Evolutionary conservation across 192 early-diverging fungal species (phyloP).

Genomic region (Martensiomyces pterosporus): DNA sequence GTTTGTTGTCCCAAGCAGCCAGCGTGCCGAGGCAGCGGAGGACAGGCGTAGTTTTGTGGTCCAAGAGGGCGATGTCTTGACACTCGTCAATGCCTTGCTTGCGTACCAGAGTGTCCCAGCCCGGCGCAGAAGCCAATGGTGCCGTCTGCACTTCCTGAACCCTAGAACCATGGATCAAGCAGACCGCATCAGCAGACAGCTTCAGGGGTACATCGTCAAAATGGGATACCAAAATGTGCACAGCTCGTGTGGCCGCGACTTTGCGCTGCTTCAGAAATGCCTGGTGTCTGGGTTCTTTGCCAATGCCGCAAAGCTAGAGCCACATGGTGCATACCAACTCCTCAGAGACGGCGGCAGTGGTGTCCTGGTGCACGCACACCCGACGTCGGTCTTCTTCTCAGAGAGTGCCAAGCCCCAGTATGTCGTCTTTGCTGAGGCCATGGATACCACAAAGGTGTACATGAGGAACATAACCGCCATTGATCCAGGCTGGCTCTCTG

Average conservation of each 20-base stretch:
- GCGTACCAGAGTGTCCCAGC: conserved; percentile 93
- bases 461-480: conserved; percentile 99
- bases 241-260: conserved; percentile 64
- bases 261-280: conserved; percentile 72
- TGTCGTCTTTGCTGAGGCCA: conserved; percentile 94
- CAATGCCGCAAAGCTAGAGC: conserved; percentile 85
- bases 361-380: conserved; percentile 96
- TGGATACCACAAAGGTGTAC: conserved; percentile 97
- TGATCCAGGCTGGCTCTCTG: conserved; percentile 89
- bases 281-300: conserved; percentile 97
- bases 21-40: conserved; percentile 84
- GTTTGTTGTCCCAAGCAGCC: conserved; percentile 95
- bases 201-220: conserved; percentile 71
- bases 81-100: conserved; percentile 90
- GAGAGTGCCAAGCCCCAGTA: conserved; percentile 83
- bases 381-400: conserved; percentile 87
- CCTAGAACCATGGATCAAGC: conserved; percentile 90
- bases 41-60: conserved; percentile 98
- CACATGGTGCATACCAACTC: conserved; percentile 96
- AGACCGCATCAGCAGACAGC: conserved; percentile 83
- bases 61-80: conserved; percentile 97
- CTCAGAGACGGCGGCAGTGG: too few species aligned
- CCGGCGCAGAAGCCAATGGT: conserved; percentile 92
- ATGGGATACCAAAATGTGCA: conserved; percentile 71
- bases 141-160: conserved; percentile 94